phyloP scores from a whole-genome alignment of 139 green algal genomes.

The Coccomyxa sp. region DNA sequence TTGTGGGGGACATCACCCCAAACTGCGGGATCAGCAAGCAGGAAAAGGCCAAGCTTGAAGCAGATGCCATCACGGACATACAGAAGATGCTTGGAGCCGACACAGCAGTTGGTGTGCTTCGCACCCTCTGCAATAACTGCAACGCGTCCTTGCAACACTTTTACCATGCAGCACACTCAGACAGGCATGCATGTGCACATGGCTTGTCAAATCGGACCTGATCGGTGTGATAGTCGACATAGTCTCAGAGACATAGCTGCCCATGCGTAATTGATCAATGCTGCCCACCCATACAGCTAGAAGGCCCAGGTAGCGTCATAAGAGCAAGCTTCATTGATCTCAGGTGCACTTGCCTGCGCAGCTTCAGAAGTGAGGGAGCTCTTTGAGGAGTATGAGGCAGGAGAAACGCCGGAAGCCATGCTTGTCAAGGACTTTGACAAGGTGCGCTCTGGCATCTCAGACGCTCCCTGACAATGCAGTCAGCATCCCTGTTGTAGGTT shows the following conservation, averaged over 20 bases:
- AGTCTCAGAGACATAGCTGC: too few relatives aligned
- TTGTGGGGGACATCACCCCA: conserved; percentile 94
- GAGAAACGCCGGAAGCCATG: conserved; percentile 63
- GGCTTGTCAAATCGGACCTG: too few relatives aligned
- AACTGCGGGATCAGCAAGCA: conserved; percentile 57
- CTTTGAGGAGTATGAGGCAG: conserved; percentile 90
- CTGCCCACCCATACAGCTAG: too few relatives aligned
- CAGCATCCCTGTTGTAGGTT: background rate
- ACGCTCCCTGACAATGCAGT: background rate
- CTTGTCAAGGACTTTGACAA: conserved; percentile 98
- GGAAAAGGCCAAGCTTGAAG: conserved; percentile 78
- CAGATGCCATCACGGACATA: conserved; percentile 68
- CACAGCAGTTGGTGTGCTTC: background rate
- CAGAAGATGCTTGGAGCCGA: conserved; percentile 59
- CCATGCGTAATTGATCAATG: too few relatives aligned
- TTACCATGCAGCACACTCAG: too few relatives aligned
- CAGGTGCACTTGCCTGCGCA: conserved; percentile 14
- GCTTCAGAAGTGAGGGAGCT: conserved; percentile 66
- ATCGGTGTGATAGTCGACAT: too few relatives aligned
- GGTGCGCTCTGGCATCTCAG: conserved; percentile 11
- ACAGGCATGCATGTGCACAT: too few relatives aligned
- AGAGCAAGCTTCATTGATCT: too few relatives aligned
- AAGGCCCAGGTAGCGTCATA: too few relatives aligned
- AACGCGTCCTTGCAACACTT: background rate
- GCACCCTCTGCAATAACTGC: background rate